Conservation (phyloP, 495 filamentous ascomycete species). For the Penicillium robsamsonii region DNA sequence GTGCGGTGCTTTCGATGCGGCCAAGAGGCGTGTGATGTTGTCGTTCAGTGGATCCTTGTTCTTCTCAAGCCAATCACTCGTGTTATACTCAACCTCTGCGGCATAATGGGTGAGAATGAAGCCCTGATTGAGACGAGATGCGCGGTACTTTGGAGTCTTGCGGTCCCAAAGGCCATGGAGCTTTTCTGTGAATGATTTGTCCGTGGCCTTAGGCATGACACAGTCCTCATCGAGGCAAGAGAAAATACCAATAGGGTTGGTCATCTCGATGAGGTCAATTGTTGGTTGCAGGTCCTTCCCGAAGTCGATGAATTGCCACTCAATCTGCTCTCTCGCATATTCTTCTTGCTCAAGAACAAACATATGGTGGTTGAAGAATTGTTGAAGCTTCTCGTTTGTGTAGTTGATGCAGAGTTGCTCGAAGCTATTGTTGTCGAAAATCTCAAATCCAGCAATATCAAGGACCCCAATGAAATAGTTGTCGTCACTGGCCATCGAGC, state of each 20-base stretch:
- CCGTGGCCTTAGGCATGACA: slow-evolving; percentile 98
- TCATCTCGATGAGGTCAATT: slow-evolving; percentile 93
- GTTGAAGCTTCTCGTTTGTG: slow-evolving; percentile 98
- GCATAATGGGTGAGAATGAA: slow-evolving; percentile 99
- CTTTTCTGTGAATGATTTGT: slow-evolving; percentile 96
- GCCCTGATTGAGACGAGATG: slow-evolving; percentile 82
- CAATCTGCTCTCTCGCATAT: slow-evolving; percentile 95
- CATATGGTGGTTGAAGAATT: slow-evolving; percentile 99
- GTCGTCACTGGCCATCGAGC: slow-evolving; percentile 75
- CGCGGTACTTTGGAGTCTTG: slow-evolving; percentile 89
- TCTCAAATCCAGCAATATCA: slow-evolving; percentile 99
- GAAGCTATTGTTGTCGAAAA: slow-evolving; percentile 97
- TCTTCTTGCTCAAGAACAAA: slow-evolving; percentile 99
- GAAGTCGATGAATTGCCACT: slow-evolving; percentile 99
- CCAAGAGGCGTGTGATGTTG: slow-evolving; percentile 86
- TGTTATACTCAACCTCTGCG: slow-evolving; percentile 95
- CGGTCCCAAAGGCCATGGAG: slow-evolving; percentile 94
- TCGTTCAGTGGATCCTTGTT: slow-evolving; percentile 99
- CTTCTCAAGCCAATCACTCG: slow-evolving; percentile 95
- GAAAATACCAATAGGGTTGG: slow-evolving; percentile 98
- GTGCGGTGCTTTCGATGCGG: slow-evolving; percentile 76
- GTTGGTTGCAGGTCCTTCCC: slow-evolving; percentile 96
- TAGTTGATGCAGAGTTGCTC: slow-evolving; percentile 99
- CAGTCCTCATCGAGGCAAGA: slow-evolving; percentile 97
- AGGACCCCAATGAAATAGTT: slow-evolving; percentile 95